These are phyloP conservation scores for Cryphonectria nitschkei DNA, from an alignment of 2,329 filamentous ascomycete species.

Conservation along the genomic window DNA sequence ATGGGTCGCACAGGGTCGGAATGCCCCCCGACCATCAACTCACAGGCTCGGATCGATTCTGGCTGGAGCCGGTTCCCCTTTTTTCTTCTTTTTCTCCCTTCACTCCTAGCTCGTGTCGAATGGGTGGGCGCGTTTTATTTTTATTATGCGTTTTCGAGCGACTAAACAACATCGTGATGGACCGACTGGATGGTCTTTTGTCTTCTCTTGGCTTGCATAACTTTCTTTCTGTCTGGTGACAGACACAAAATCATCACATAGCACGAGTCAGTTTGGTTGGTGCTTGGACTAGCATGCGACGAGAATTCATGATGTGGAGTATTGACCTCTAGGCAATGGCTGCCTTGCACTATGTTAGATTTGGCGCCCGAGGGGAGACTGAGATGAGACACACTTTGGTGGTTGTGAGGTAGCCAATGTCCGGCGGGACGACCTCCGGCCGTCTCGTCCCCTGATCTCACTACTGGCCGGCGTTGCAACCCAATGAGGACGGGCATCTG, in stretches of 20 bases:
- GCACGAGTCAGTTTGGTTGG: conserved; percentile 6
- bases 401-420: neutral
- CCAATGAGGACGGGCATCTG: neutral
- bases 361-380: conserved; percentile 2
- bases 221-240: neutral
- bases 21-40: conserved; percentile 7
- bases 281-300: neutral
- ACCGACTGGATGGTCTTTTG: neutral
- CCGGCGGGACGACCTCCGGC: neutral
- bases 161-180: neutral
- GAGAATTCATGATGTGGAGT: neutral
- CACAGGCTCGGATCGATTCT: conserved; percentile 19
- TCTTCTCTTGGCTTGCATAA: neutral
- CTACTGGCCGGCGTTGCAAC: conserved; percentile 9
- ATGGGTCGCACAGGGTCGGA: conserved; percentile 23
- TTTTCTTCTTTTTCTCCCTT: neutral
- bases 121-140: neutral
- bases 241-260: neutral
- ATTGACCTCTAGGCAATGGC: neutral
- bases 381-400: conserved; percentile 25
- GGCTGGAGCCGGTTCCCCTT: conserved; percentile 17
- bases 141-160: neutral
- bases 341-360: neutral
- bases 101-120: neutral
- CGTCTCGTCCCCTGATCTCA: neutral